phyloP scores from a whole-genome alignment of 352 stramenopile genomes.

The Pythium periplocum region DNA sequence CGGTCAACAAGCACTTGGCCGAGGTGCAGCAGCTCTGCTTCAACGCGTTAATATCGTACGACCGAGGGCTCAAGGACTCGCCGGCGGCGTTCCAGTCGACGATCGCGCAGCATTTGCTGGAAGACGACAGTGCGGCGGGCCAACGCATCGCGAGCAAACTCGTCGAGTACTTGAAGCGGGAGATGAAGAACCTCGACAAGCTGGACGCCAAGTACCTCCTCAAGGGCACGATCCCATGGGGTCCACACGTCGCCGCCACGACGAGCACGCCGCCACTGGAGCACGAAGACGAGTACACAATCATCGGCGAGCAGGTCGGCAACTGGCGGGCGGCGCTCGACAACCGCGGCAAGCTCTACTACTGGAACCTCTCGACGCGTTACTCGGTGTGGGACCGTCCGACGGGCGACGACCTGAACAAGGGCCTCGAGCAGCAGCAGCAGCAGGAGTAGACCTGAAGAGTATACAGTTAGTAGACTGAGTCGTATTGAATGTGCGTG shows the following conservation, averaged over 20 bases:
- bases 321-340: slow-evolving; percentile 84
- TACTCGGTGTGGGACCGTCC: slow-evolving; percentile 78
- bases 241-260: slow-evolving; percentile 18
- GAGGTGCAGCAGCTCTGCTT: slow-evolving; percentile 96
- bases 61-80: slow-evolving; percentile 78
- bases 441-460: no score
- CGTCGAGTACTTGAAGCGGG: slow-evolving; percentile 69
- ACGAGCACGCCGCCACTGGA: slow-evolving; percentile 11
- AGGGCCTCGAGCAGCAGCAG: slow-evolving; percentile 24
- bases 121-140: slow-evolving; percentile 55
- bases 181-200: slow-evolving; percentile 79
- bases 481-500: no score
- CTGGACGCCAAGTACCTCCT: slow-evolving; percentile 66
- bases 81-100: slow-evolving; percentile 46
- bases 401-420: slow-evolving; percentile 47
- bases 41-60: slow-evolving; percentile 92
- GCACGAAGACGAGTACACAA: slow-evolving; percentile 53
- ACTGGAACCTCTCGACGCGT: slow-evolving; percentile 83
- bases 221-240: slow-evolving; percentile 75
- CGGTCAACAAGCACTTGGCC: slow-evolving; percentile 95
- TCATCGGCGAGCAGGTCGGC: slow-evolving; percentile 78
- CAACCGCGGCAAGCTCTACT: slow-evolving; percentile 84
- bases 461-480: no score
- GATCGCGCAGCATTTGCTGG: slow-evolving; percentile 68
- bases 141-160: slow-evolving; percentile 54